Percentiles rank a stretch among this genome's conserved stretches.
phyloP scores from a whole-genome alignment of 108 stramenopile genomes.

The Fistulifera pelliculosa region DNA sequence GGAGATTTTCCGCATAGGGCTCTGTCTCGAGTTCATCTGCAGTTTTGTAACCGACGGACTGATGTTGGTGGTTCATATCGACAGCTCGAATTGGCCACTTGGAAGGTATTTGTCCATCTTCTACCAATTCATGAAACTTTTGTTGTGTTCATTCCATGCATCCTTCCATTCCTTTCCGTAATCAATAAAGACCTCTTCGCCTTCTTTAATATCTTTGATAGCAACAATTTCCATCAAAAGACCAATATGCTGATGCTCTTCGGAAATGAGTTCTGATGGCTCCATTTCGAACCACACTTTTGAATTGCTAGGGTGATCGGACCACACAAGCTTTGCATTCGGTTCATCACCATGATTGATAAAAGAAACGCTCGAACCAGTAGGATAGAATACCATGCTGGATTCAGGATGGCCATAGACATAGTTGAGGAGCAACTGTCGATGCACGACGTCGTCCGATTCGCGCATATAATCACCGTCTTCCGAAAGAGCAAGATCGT shows the following conservation, averaged over 20 bases:
- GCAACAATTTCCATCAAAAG: conserved; percentile 76
- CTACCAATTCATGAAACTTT: conserved; percentile 22
- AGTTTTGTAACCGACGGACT: conserved; percentile 15
- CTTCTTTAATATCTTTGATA: conserved; percentile 50
- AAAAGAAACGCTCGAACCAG: conserved; percentile 44
- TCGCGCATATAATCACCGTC: conserved; percentile 18
- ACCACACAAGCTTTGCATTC: conserved; percentile 75
- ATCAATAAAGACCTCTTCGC: conserved; percentile 55
- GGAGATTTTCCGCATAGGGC: conserved; percentile 31
- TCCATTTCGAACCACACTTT: conserved; percentile 38
- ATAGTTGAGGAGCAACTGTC: conserved; percentile 62
- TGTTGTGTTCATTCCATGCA: conserved; percentile 55
- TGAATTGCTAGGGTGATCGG: conserved; percentile 34
- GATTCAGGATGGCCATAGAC: conserved; percentile 65
- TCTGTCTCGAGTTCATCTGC: conserved; percentile 12
- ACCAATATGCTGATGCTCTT: conserved; percentile 36
- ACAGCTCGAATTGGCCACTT: conserved; percentile 29
- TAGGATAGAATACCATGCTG: conserved; percentile 45
- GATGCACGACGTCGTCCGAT: conserved; percentile 11
- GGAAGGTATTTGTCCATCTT: conserved; percentile 27
- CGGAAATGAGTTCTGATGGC: conserved; percentile 27
- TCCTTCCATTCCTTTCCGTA: conserved; percentile 69
- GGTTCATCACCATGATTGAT: conserved; percentile 70
- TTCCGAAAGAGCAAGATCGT: conserved; percentile 24
- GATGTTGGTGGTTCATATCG: conserved; percentile 28